Evolutionary conservation across 2,329 filamentous ascomycete species (phyloP).

Genomic region (Monosporascus sp.): DNA sequence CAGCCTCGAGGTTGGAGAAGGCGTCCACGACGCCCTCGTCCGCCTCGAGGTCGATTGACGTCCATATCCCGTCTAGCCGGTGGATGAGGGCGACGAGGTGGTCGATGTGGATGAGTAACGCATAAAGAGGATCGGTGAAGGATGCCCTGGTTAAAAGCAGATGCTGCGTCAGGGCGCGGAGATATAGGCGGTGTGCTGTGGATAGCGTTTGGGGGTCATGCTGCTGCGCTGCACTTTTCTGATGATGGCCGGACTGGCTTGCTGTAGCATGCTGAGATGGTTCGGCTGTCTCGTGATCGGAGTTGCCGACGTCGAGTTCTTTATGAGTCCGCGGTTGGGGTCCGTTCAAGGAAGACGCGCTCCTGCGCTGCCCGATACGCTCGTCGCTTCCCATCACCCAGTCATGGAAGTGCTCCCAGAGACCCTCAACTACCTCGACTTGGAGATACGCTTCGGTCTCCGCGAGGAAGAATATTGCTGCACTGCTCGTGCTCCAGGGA

Average conservation of each 20-base stretch:
- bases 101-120: constrained; percentile 70
- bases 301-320: constrained; percentile 9
- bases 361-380: constrained; percentile 11
- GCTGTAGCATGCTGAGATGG: too few relatives aligned
- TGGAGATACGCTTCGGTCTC: constrained; percentile 87
- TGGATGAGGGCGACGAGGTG: constrained; percentile 72
- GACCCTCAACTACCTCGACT: constrained; percentile 76
- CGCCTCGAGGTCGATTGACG: constrained; percentile 71
- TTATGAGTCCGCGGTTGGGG: not conserved
- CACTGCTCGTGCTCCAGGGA: constrained; percentile 85
- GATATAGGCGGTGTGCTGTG: constrained; percentile 72
- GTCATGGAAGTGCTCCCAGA: constrained; percentile 72
- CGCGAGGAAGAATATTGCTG: constrained; percentile 82
- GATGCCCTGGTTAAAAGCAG: constrained; percentile 60
- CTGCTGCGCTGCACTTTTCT: constrained; percentile 14
- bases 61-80: constrained; percentile 72
- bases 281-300: constrained; percentile 1
- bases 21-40: constrained; percentile 79
- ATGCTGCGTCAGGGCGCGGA: constrained; percentile 61
- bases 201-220: constrained; percentile 85
- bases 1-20: constrained; percentile 64
- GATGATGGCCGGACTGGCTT: too few relatives aligned
- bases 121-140: constrained; percentile 63
- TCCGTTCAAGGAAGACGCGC: constrained; percentile 6
- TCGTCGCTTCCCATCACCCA: constrained; percentile 58